These are phyloP conservation scores for Acanthamoeba royreba DNA, from an alignment of 208 protist species.

Conservation along the genomic window DNA sequence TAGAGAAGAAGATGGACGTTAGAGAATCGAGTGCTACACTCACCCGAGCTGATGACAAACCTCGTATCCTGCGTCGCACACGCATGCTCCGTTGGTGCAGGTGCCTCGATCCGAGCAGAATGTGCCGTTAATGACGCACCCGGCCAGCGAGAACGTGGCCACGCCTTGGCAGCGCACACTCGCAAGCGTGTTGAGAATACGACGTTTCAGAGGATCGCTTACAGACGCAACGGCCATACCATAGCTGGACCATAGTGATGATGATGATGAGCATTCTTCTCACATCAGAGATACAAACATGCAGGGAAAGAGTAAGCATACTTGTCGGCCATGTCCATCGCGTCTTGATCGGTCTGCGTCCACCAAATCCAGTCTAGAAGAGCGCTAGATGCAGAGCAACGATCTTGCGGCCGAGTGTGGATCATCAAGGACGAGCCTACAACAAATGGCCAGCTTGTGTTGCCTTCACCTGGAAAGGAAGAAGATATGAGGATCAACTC, in stretches of 20 bases:
- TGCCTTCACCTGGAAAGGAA: too few species aligned
- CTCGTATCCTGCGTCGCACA: not conserved
- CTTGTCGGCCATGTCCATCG: not conserved
- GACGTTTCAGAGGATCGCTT: not conserved
- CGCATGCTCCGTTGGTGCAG: not conserved
- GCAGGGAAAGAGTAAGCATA: not conserved
- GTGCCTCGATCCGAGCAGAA: conserved; percentile 16
- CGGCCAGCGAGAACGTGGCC: not conserved
- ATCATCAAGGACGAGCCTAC: not conserved
- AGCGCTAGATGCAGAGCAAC: not conserved
- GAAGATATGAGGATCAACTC: too few species aligned
- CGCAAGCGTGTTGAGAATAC: not conserved
- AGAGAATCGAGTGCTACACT: not conserved
- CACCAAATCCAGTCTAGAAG: not conserved
- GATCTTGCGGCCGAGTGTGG: not conserved
- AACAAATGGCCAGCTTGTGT: not conserved
- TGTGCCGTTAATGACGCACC: not conserved
- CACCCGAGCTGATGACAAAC: not conserved
- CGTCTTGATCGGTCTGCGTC: not conserved
- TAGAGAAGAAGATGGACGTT: not conserved
- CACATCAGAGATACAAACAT: not conserved
- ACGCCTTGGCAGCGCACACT: not conserved
- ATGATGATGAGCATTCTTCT: not conserved
- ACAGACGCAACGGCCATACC: not conserved
- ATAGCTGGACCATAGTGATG: not conserved